Evolutionary conservation across 306 rosid genomes (phyloP), one percentile per base, ranked within the genome.

Genomic region (Ammopiptanthus mongolicus): DNA sequence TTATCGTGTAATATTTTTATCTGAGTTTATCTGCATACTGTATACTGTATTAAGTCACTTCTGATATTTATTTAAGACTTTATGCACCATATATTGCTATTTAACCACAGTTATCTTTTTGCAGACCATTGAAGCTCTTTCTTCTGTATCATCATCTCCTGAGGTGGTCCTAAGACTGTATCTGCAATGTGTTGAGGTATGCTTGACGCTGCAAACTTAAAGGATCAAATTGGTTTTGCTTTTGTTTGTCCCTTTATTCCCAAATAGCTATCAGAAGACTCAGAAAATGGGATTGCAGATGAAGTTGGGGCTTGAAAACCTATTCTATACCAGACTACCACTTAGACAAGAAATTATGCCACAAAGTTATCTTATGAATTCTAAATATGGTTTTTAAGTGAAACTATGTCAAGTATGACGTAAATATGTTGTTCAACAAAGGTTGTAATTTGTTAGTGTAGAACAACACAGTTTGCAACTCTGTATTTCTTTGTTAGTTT

Each of bases 101-200:
- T 31, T 46, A 60, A 70, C 56, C 52, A 44, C 79, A 44, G 34
- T 17, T 73, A 37, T 69, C 65, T 64, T 79, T 42, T 47, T 79
- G 63, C 87, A 95, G 99, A 95, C 81, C 62, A 86, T 90, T 52
- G 99, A 92, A 86, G 75, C 76, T 75, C 85, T 95, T 47, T 85
- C 87, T 71, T 86, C 81, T 80, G 85, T 90, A 65, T 91, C 97
- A n/a, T n/a, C n/a, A 56, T 88, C 88, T 36, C 90, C 99, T 53
- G 99, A 96, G 71, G 85, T 96, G 67, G 96, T 97, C 7, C 78
- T 96, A 65, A 87, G 97, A 74, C 73, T 96, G 70, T 96, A 90
- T 78, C 79, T 96, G 84, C 99, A 96, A 85, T 96, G 99, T 86
- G 97, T 98, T 25, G 99, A 92, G 99, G 99, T 95, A 87, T 63